Percentiles rank a stretch among this genome's conserved stretches.
These are phyloP conservation scores for Meyerozyma sp. DNA, from an alignment of 1,139 yeast genomes.

Conservation along the genomic window DNA sequence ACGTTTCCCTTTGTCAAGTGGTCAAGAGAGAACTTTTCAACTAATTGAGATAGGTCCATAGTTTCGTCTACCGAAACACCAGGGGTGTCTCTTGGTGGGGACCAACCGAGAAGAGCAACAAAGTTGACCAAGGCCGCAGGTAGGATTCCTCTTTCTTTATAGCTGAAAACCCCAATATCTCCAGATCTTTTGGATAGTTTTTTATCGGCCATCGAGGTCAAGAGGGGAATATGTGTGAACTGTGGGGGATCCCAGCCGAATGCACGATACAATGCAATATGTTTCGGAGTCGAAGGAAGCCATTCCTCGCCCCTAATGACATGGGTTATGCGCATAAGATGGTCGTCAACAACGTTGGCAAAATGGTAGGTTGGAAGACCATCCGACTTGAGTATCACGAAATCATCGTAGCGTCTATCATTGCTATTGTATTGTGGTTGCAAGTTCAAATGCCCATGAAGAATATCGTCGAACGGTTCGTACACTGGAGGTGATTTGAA, in stretches of 20 bases:
- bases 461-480: constrained; percentile 61
- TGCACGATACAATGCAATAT: constrained; percentile 77
- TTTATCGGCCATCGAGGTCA: constrained; percentile 71
- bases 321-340: constrained; percentile 86
- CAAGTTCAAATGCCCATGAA: constrained; percentile 70
- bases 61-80: constrained; percentile 57
- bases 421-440: constrained; percentile 72
- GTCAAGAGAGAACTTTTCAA: constrained; percentile 46
- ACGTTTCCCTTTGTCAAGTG: constrained; percentile 90
- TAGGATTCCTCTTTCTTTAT: constrained; percentile 58
- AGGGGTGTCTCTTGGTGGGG: constrained; percentile 57
- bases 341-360: constrained; percentile 94
- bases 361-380: constrained; percentile 94
- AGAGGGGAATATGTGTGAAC: constrained; percentile 83
- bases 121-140: constrained; percentile 88
- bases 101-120: constrained; percentile 92
- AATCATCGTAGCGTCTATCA: constrained; percentile 84
- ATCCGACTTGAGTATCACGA: constrained; percentile 83
- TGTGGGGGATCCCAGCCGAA: constrained; percentile 83
- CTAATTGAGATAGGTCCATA: constrained; percentile 50
- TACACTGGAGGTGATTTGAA: constrained; percentile 68
- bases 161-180: constrained; percentile 62
- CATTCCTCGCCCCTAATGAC: constrained; percentile 97
- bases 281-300: constrained; percentile 95
- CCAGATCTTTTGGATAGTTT: constrained; percentile 85